Conservation (phyloP, 805 yeast species). For the Dipodascopsis tothii region DNA sequence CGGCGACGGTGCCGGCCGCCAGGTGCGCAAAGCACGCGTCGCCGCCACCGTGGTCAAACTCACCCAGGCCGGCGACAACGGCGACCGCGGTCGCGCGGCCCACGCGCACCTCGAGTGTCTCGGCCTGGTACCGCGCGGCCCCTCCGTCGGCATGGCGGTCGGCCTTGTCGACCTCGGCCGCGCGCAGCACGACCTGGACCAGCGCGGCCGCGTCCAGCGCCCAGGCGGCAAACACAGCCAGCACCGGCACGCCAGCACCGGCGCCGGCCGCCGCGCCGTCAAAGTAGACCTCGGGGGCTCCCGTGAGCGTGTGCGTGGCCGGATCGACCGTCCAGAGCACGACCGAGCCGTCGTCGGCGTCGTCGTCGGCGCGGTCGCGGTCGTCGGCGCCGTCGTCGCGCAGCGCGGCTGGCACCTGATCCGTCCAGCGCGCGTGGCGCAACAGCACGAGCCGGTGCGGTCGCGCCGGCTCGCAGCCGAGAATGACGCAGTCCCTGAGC, state of each 20-base stretch:
- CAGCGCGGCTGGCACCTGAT: too few relatives aligned
- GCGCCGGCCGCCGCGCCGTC: conserved; percentile 1
- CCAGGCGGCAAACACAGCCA: conserved; percentile 13
- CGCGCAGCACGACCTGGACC: conserved; percentile 13
- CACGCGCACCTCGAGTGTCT: conserved; percentile 10
- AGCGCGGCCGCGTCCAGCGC: conserved; percentile 5
- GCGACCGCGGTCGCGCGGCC: conserved; percentile 2
- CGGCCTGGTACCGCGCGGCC: conserved; percentile 4
- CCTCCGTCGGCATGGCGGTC: background rate
- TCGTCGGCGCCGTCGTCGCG: too few relatives aligned
- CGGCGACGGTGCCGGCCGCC: conserved; percentile 7
- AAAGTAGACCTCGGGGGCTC: background rate
- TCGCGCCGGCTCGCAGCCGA: too few relatives aligned
- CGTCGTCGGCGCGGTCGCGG: too few relatives aligned
- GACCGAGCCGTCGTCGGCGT: too few relatives aligned
- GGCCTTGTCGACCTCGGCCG: conserved; percentile 2
- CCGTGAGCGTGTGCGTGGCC: conserved; percentile 1
- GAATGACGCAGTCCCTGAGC: too few relatives aligned
- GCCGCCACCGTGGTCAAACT: conserved; percentile 3
- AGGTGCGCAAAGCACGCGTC: conserved; percentile 11
- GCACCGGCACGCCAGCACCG: conserved; percentile 2
- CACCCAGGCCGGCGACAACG: conserved; percentile 18
- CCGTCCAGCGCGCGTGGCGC: too few relatives aligned
- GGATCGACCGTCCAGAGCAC: conserved; percentile 8
- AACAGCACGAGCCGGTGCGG: too few relatives aligned